Conservation (phyloP, 2,329 filamentous ascomycete species). For the Metarhizium anisopliae region DNA sequence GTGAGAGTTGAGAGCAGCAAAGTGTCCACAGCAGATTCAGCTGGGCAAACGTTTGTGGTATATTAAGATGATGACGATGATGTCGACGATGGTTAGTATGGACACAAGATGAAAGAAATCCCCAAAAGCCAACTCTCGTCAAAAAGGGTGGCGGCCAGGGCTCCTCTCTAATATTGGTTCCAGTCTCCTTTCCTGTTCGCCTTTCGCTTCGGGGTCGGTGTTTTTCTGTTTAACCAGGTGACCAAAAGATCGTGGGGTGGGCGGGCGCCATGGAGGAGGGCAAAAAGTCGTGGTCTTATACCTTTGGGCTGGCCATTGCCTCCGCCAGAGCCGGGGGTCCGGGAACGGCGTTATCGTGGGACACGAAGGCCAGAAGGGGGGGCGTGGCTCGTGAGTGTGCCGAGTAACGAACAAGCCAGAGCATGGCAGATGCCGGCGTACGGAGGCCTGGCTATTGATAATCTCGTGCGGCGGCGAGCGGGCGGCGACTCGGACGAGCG, state of each 20-base stretch:
- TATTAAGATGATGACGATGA: slow-evolving; percentile 1
- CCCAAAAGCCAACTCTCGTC: not conserved
- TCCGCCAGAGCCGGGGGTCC: slow-evolving; percentile 3
- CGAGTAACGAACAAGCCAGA: too few species aligned
- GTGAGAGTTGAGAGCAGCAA: not conserved
- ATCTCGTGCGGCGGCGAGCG: not conserved
- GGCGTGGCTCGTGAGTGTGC: too few species aligned
- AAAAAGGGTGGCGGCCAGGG: not conserved
- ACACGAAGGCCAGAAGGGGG: not conserved
- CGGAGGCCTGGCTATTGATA: not conserved
- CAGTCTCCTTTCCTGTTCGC: not conserved
- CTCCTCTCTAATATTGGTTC: slow-evolving; percentile 1
- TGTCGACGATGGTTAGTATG: slow-evolving; percentile 1
- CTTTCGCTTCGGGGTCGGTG: not conserved
- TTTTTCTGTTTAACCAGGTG: slow-evolving; percentile 1
- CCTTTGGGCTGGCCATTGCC: not conserved
- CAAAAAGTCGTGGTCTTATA: slow-evolving; percentile 1
- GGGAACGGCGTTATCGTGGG: slow-evolving; percentile 5
- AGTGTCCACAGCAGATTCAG: slow-evolving; percentile 2
- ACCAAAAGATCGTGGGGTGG: not conserved
- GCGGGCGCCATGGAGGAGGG: not conserved
- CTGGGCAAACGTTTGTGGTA: slow-evolving; percentile 5
- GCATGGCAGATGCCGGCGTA: too few species aligned
- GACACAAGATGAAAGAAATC: slow-evolving; percentile 1
- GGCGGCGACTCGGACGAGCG: not conserved